Base-by-base conservation (phyloP, 257 asterid species). In the Thymus quinquecostatus region DNA sequence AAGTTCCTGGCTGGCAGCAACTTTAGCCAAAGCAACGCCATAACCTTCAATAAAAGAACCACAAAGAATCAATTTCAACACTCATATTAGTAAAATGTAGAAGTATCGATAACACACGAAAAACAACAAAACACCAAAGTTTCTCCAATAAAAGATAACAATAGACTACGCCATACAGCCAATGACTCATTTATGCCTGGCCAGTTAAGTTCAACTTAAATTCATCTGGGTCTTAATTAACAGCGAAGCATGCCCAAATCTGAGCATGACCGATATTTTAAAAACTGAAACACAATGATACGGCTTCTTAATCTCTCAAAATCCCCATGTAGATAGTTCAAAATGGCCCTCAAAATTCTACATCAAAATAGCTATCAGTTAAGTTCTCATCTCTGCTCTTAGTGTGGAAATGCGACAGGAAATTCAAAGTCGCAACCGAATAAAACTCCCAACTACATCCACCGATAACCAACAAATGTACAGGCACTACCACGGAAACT, bases 21-120 rank as follows among this genome's bases (percentile, higher is more conserved):
- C 84, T 73, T 87, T 65, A 63, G 92, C 87, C 77, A 94, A 81
- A 77, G 96, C 96, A 67, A 79, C 83, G 55, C 99, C 98, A 72
- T 88, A 91, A 73, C 99, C 99, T 94, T 74, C 77, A 73, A 53
- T 1, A 10, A 36, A 21, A 68, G 68, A n/a, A 56, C 29, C 32
- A 48, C 11, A 27, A 21, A 30, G 50, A 14, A 47, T 73, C 65
- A 73, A 47, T 59, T 64, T 14, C 64, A 41, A 11, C 44, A 32
- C 53, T 30, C 50, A 29, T 12, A 62, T 44, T 12, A 3, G 68
- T 33, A 30, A 21, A 21, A 29, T 30, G 36, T 21, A 32, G 50
- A 56, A 55, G 44, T 11, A 33, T 48, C 59, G 36, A 48, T 40
- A 41, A 21, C 33, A 68, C 5, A 29, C 61, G 29, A 14, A 74